Conservation (phyloP, 2,329 filamentous ascomycete species). For the Botryotinia convoluta region DNA sequence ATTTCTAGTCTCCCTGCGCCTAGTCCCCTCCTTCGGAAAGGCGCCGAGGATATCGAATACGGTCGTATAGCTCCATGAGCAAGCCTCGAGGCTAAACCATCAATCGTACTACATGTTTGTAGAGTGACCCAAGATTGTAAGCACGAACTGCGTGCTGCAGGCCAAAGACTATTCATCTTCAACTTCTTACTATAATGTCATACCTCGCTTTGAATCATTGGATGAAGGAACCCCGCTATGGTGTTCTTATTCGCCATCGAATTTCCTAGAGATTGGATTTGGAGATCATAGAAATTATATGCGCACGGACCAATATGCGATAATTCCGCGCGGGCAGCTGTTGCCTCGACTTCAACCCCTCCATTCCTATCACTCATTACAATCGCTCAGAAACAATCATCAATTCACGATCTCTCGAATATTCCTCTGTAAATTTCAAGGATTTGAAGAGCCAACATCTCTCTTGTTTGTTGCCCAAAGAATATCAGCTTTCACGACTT, state of each 20-base stretch:
- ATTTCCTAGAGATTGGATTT: background rate
- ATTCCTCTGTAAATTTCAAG: background rate
- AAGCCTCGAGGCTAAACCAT: conserved; percentile 31
- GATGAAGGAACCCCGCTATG: background rate
- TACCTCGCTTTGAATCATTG: conserved; percentile 12
- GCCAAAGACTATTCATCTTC: conserved; percentile 34
- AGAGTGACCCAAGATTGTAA: conserved; percentile 28
- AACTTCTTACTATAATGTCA: conserved; percentile 23
- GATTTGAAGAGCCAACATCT: background rate
- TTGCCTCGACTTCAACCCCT: conserved; percentile 16
- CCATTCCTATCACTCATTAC: conserved; percentile 3
- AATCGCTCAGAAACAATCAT: background rate
- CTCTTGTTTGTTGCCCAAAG: background rate
- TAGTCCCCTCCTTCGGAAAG: background rate
- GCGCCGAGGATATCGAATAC: conserved; percentile 22
- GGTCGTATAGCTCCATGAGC: conserved; percentile 24
- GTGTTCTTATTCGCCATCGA: background rate
- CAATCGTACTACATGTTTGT: conserved; percentile 26
- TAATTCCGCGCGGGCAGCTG: conserved; percentile 13
- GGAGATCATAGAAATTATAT: background rate
- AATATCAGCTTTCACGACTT: background rate
- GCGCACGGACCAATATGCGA: conserved; percentile 5
- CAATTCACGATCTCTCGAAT: background rate
- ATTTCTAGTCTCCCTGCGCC: background rate
- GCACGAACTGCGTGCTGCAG: conserved; percentile 30